These are phyloP conservation scores for Yamadazyma epiphylla DNA, from an alignment of 1,139 yeast genomes.

Conservation along the genomic window DNA sequence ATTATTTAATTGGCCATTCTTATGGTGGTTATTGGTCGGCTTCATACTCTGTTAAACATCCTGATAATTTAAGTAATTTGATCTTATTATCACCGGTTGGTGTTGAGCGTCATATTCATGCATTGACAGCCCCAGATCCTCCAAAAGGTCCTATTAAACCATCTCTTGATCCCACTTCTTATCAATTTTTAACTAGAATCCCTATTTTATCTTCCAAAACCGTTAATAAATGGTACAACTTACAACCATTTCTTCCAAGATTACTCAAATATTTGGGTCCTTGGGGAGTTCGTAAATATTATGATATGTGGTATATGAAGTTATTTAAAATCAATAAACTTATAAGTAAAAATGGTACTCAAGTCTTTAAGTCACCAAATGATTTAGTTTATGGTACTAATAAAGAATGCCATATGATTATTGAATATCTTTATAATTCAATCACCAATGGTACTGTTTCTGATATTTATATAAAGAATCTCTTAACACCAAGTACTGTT, in stretches of 20 bases:
- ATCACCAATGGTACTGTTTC: slow-evolving; percentile 61
- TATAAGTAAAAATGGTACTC: slow-evolving; percentile 27
- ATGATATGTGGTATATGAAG: slow-evolving; percentile 42
- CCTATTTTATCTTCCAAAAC: slow-evolving; percentile 34
- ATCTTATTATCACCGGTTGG: slow-evolving; percentile 89
- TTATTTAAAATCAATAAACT: slow-evolving; percentile 44
- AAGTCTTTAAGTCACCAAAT: slow-evolving; percentile 20
- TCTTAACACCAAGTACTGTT: slow-evolving; percentile 72
- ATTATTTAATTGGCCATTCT: slow-evolving; percentile 42
- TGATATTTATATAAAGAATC: slow-evolving; percentile 60
- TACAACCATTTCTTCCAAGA: slow-evolving; percentile 42
- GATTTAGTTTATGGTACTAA: slow-evolving; percentile 40
- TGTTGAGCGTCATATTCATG: slow-evolving; percentile 68
- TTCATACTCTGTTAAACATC: slow-evolving; percentile 39
- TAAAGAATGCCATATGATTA: slow-evolving; percentile 41
- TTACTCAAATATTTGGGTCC: slow-evolving; percentile 47
- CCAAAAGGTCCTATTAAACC: slow-evolving; percentile 19
- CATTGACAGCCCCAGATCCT: slow-evolving; percentile 31
- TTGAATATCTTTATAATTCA: slow-evolving; percentile 58
- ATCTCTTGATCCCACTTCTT: slow-evolving; percentile 33
- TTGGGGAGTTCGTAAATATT: slow-evolving; percentile 43
- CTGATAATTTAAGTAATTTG: slow-evolving; percentile 59
- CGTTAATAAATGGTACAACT: slow-evolving; percentile 36
- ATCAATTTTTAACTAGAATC: slow-evolving; percentile 40
- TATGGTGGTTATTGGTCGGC: slow-evolving; percentile 48